phyloP scores from a whole-genome alignment of 257 asterid genomes.

The Fraxinus americana region DNA sequence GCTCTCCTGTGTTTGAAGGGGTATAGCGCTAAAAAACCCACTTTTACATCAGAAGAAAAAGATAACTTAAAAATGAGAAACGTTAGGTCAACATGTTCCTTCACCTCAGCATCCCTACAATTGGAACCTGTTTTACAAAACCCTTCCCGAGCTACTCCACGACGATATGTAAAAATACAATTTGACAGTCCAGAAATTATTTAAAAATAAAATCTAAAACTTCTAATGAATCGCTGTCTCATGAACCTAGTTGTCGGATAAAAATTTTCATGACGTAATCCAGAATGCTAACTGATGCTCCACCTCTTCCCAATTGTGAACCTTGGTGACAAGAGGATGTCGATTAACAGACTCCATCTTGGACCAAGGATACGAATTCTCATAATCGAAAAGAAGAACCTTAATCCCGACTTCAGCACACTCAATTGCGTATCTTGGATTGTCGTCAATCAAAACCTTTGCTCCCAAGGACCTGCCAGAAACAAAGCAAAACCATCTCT shows the following conservation, averaged over 20 bases:
- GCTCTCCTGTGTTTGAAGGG: too few species aligned
- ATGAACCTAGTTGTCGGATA: not conserved
- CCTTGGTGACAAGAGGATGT: constrained; percentile 85
- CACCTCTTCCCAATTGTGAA: constrained; percentile 86
- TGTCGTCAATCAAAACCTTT: constrained; percentile 86
- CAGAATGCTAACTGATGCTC: constrained; percentile 60
- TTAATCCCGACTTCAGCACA: constrained; percentile 86
- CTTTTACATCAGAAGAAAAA: too few species aligned
- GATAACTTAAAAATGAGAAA: not conserved
- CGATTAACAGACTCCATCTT: constrained; percentile 55
- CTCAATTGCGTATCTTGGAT: constrained; percentile 88
- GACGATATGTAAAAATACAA: not conserved
- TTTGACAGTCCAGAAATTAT: not conserved
- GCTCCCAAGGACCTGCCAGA: constrained; percentile 81
- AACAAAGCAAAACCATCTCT: constrained; percentile 4
- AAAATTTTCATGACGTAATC: constrained; percentile 37
- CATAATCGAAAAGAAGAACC: constrained; percentile 88
- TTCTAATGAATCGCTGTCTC: not conserved
- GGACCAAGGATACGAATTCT: constrained; percentile 94
- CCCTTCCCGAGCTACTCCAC: not conserved
- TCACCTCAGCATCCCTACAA: not conserved
- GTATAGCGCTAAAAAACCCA: too few species aligned
- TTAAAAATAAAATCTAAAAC: not conserved
- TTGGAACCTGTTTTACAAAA: not conserved
- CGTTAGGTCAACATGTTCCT: not conserved